These are phyloP conservation scores for Tulasnella sp. DNA, from an alignment of 768 basidiomycete genomes.

Conservation along the genomic window DNA sequence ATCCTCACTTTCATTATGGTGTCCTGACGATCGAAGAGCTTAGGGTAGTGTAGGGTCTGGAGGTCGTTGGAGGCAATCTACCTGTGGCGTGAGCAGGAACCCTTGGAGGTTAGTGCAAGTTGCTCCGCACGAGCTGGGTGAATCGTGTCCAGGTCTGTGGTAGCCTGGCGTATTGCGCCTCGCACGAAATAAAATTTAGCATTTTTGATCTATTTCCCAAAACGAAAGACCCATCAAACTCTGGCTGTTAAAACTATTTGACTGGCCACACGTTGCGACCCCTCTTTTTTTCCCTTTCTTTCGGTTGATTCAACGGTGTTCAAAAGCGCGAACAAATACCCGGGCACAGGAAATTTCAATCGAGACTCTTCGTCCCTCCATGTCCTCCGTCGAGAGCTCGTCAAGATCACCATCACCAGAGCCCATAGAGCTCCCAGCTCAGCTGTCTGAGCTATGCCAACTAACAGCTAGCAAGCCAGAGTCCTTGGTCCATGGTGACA, in stretches of 20 bases:
- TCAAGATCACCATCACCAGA: constrained; percentile 22
- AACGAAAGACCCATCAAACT: neutral
- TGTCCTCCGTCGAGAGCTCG: constrained; percentile 3
- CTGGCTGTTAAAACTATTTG: neutral
- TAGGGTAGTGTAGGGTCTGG: neutral
- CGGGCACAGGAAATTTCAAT: constrained; percentile 17
- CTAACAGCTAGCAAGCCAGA: constrained; percentile 58
- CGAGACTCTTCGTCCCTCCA: constrained; percentile 5
- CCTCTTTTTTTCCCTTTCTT: neutral
- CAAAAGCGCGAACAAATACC: constrained; percentile 5
- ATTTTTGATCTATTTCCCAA: neutral
- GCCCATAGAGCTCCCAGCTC: constrained; percentile 22
- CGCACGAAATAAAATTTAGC: neutral
- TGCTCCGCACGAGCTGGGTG: neutral
- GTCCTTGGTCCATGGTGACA: constrained; percentile 57
- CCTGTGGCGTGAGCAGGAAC: neutral
- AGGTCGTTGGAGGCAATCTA: neutral
- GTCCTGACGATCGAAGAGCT: neutral
- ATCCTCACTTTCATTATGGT: neutral
- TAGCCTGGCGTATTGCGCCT: neutral
- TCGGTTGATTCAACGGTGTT: constrained; percentile 4
- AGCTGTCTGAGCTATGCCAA: constrained; percentile 7
- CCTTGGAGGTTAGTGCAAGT: neutral
- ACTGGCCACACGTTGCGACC: neutral
- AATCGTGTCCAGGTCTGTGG: neutral